These are phyloP conservation scores for Trametes pubescens DNA, from an alignment of 1,284 basidiomycete genomes.

Conservation along the genomic window DNA sequence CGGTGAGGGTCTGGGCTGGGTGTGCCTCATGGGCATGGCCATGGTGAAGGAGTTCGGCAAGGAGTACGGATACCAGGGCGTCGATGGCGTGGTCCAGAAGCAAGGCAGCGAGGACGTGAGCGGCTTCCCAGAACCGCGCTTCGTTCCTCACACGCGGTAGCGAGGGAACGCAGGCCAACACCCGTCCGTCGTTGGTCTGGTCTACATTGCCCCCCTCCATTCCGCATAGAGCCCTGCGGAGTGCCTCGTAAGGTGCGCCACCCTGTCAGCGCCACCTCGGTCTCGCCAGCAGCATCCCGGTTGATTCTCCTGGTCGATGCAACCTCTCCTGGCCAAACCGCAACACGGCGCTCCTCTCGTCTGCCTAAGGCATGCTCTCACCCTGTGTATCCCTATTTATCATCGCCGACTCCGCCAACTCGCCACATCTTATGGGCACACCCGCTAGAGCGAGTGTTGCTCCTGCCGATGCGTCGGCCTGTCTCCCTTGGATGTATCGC, in stretches of 20 bases:
- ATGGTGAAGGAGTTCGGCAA: constrained; percentile 83
- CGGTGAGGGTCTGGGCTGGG: constrained; percentile 80
- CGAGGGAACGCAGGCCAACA: background rate
- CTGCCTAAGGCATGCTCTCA: constrained; percentile 10
- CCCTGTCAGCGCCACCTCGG: constrained; percentile 5
- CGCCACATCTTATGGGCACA: constrained; percentile 14
- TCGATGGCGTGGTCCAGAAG: constrained; percentile 74
- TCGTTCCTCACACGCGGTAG: constrained; percentile 23
- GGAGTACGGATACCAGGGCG: constrained; percentile 71
- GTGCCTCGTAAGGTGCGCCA: constrained; percentile 6
- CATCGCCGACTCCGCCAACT: constrained; percentile 12
- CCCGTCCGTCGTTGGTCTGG: constrained; percentile 1
- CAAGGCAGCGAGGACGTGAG: constrained; percentile 42
- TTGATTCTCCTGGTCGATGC: constrained; percentile 2
- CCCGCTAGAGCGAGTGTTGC: constrained; percentile 2
- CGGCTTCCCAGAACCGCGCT: constrained; percentile 27
- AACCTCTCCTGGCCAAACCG: constrained; percentile 7
- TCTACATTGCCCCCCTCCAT: background rate
- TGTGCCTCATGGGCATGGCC: constrained; percentile 79
- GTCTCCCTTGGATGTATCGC: constrained; percentile 24
- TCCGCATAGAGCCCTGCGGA: constrained; percentile 12
- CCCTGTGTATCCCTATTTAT: constrained; percentile 26
- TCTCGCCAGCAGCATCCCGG: constrained; percentile 11
- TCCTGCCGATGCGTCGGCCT: background rate
- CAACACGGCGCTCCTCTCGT: constrained; percentile 14